These are phyloP conservation scores for Saccharum hybrid DNA, from an alignment of 202 grass and related monocot genomes.

Conservation along the genomic window DNA sequence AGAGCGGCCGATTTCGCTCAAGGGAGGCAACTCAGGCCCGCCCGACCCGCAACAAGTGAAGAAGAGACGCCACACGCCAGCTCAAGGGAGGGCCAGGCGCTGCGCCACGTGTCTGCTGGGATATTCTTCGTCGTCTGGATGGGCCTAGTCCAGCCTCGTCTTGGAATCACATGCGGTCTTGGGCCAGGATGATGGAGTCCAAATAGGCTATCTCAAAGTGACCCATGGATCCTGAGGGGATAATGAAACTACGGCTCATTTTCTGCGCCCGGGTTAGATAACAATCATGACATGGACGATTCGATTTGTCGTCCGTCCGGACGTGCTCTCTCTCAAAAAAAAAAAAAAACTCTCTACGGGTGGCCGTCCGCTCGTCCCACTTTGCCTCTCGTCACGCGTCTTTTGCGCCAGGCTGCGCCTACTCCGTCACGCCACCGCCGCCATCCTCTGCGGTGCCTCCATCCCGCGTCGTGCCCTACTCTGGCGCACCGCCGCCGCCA, in stretches of 20 bases:
- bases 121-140: neutral
- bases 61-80: neutral
- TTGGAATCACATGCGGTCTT: neutral
- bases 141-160: neutral
- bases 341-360: too few relatives aligned
- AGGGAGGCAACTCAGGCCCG: too few relatives aligned
- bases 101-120: neutral
- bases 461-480: too few relatives aligned
- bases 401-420: too few relatives aligned
- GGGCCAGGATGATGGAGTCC: neutral
- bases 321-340: too few relatives aligned
- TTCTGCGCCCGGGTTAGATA: neutral
- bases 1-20: neutral
- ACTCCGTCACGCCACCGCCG: too few relatives aligned
- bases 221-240: neutral
- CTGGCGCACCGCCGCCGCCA: too few relatives aligned
- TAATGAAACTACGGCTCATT: neutral
- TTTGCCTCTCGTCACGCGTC: too few relatives aligned
- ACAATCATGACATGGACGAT: too few relatives aligned
- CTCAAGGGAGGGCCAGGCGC: neutral
- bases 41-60: neutral
- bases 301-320: too few relatives aligned
- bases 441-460: too few relatives aligned
- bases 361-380: too few relatives aligned
- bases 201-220: neutral